Percentiles rank a stretch among this genome's conserved stretches.
These are phyloP conservation scores for Microcos paniculata DNA, from an alignment of 345 rosid genomes.

Conservation along the genomic window DNA sequence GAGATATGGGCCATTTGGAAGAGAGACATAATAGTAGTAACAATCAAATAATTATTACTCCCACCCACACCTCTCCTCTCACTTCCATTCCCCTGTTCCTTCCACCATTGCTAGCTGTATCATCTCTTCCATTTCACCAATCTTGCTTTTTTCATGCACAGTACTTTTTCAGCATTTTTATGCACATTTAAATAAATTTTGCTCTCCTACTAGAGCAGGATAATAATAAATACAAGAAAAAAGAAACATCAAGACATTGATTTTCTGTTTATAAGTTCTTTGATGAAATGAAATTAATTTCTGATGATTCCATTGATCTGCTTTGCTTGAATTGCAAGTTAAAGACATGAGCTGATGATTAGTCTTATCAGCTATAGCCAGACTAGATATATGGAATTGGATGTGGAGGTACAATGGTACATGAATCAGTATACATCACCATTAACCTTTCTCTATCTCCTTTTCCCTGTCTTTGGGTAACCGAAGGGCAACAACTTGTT, in stretches of 20 bases:
- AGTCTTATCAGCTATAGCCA: background rate
- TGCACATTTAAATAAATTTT: background rate
- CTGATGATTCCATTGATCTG: background rate
- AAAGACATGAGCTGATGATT: background rate
- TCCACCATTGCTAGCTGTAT: background rate
- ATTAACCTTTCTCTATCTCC: background rate
- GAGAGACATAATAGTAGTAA: background rate
- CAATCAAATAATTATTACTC: conserved; percentile 4
- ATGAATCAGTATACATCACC: background rate
- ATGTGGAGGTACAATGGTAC: background rate
- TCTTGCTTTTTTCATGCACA: background rate
- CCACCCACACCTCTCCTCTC: background rate
- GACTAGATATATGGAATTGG: background rate
- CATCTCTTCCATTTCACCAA: background rate
- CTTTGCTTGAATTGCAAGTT: conserved; percentile 2
- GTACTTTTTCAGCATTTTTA: background rate
- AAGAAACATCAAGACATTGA: too few relatives aligned
- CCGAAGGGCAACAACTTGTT: background rate
- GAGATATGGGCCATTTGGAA: background rate
- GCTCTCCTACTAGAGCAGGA: too few relatives aligned
- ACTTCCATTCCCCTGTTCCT: background rate
- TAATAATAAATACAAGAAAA: too few relatives aligned
- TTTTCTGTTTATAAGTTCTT: too few relatives aligned
- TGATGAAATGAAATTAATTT: too few relatives aligned
- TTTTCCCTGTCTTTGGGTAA: background rate